Evolutionary conservation across 306 rosid genomes (phyloP).

Genomic region (Purshia tridentata): DNA sequence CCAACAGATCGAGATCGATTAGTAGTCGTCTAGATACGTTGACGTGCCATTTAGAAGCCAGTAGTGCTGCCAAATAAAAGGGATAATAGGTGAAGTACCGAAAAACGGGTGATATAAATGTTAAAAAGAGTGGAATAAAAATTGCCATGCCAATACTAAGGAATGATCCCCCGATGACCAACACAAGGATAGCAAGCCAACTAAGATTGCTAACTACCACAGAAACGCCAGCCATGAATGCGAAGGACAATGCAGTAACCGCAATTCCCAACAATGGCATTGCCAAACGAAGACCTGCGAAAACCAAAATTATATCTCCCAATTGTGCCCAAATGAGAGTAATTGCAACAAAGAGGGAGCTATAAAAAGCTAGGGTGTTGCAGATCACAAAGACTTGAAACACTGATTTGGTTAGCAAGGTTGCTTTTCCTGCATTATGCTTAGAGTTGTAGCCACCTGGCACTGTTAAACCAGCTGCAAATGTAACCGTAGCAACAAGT

Average conservation of each 20-base stretch:
- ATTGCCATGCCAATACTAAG: too few relatives aligned
- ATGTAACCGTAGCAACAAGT: neutral
- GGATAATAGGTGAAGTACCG: neutral
- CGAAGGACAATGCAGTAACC: too few relatives aligned
- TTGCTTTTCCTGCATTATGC: neutral
- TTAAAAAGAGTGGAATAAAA: neutral
- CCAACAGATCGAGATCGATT: too few relatives aligned
- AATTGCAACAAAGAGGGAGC: neutral
- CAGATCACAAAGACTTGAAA: neutral
- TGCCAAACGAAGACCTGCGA: neutral
- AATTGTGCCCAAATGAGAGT: neutral
- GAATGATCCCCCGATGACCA: too few relatives aligned
- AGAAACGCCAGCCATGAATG: too few relatives aligned
- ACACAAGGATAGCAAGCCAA: too few relatives aligned
- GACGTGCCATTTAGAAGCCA: neutral
- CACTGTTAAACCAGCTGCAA: neutral
- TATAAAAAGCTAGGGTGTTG: neutral
- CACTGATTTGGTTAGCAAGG: neutral
- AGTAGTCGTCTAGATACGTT: neutral
- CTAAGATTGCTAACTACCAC: too few relatives aligned
- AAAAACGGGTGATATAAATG: neutral
- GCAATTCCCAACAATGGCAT: too few relatives aligned
- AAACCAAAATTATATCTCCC: neutral
- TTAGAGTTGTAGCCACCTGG: neutral
- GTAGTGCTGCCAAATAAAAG: neutral